Conservation (phyloP, 805 yeast genomes). For the Zygosaccharomyces siamensis region DNA sequence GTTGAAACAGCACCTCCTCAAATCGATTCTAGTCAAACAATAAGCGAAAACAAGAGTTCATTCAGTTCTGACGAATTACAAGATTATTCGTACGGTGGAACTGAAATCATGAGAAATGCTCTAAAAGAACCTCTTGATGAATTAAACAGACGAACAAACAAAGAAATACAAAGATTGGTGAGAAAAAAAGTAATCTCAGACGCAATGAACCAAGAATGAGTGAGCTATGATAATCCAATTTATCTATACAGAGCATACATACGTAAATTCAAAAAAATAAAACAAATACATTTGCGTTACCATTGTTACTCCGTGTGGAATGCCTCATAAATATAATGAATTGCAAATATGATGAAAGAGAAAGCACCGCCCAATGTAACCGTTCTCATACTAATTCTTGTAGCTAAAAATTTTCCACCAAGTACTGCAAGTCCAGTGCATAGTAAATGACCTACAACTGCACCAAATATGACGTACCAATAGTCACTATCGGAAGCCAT, state of each 20-base stretch:
- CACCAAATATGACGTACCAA: slow-evolving; percentile 85
- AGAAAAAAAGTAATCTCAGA: slow-evolving; percentile 32
- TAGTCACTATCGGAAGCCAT: slow-evolving; percentile 97
- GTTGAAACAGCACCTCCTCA: neutral
- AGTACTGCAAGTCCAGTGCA: slow-evolving; percentile 89
- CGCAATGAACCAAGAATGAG: slow-evolving; percentile 6
- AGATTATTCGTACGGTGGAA: slow-evolving; percentile 13
- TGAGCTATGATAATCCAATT: neutral
- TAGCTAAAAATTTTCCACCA: slow-evolving; percentile 89
- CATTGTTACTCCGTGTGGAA: slow-evolving; percentile 16
- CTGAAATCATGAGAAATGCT: slow-evolving; percentile 39
- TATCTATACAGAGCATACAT: neutral
- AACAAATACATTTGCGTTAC: neutral
- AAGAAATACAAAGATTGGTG: slow-evolving; percentile 37
- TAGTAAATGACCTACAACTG: slow-evolving; percentile 78
- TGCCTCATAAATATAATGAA: slow-evolving; percentile 75
- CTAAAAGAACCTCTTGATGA: slow-evolving; percentile 37
- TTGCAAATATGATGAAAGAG: slow-evolving; percentile 78
- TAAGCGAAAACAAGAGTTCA: neutral
- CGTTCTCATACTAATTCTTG: slow-evolving; percentile 83
- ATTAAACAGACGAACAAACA: slow-evolving; percentile 41
- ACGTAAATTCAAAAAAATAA: neutral
- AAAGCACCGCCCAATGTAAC: slow-evolving; percentile 88
- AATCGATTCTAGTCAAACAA: neutral
- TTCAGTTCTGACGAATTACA: neutral